Evolutionary conservation across 1,284 basidiomycete species (phyloP).

Genomic region (Amanita bisporigera): DNA sequence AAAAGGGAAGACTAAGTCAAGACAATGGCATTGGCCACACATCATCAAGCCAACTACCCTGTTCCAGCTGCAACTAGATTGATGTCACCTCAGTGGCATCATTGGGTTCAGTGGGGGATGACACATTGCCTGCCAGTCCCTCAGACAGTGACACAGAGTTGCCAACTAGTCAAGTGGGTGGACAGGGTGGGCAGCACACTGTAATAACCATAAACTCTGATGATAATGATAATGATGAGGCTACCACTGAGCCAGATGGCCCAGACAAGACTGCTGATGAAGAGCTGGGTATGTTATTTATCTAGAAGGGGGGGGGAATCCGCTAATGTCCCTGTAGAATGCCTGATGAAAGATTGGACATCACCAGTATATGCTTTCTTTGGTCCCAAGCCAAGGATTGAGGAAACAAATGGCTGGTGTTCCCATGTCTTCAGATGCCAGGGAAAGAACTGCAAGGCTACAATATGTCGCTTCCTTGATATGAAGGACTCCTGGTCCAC

Average conservation of each 20-base stretch:
- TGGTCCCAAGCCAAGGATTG: slow-evolving; percentile 22
- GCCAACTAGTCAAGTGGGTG: background rate
- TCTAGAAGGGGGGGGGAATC: background rate
- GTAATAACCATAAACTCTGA: background rate
- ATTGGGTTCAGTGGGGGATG: background rate
- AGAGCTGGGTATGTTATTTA: background rate
- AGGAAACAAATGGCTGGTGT: slow-evolving; percentile 22
- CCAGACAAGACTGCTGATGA: background rate
- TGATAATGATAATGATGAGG: background rate
- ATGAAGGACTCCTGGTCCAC: slow-evolving; percentile 39
- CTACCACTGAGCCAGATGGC: background rate
- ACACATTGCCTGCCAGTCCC: background rate
- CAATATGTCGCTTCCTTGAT: slow-evolving; percentile 35
- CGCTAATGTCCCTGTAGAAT: slow-evolving; percentile 19
- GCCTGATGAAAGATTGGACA: slow-evolving; percentile 22
- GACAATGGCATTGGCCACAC: too few relatives aligned
- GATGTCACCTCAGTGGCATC: background rate
- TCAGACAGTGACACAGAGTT: background rate
- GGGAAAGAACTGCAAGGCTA: slow-evolving; percentile 28
- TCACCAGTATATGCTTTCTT: slow-evolving; percentile 43
- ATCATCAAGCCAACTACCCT: too few relatives aligned
- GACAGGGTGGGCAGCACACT: background rate
- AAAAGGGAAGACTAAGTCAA: too few relatives aligned
- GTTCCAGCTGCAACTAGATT: background rate
- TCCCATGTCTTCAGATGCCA: slow-evolving; percentile 39